Percentiles rank a stretch among this genome's conserved stretches.
These are phyloP conservation scores for Blastobotrys arbuscula DNA, from an alignment of 1,139 yeast species.

Conservation along the genomic window DNA sequence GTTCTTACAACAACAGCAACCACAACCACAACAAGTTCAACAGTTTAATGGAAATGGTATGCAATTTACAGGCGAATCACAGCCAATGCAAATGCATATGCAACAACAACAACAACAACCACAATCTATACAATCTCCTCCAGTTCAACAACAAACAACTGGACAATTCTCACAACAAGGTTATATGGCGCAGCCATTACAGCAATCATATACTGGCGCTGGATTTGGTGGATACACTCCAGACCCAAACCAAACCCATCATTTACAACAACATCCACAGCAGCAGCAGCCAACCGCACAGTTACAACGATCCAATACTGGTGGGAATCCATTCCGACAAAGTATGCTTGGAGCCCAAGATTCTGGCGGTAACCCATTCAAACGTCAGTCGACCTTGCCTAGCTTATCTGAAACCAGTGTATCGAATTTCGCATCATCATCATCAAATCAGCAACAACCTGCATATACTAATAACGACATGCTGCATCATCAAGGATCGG, in stretches of 20 bases:
- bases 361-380: conserved; percentile 25
- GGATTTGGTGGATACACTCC: conserved; percentile 52
- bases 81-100: conserved; percentile 7
- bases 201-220: conserved; percentile 41
- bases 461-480: conserved; percentile 13
- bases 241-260: conserved; percentile 23
- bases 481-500: not conserved
- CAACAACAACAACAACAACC: conserved; percentile 17
- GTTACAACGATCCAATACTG: conserved; percentile 25
- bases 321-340: conserved; percentile 30
- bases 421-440: conserved; percentile 14
- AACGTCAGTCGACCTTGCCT: conserved; percentile 22
- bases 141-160: conserved; percentile 15
- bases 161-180: conserved; percentile 15
- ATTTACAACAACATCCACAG: conserved; percentile 15
- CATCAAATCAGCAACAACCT: conserved; percentile 11
- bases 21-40: conserved; percentile 17
- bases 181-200: conserved; percentile 15
- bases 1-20: conserved; percentile 16
- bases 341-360: conserved; percentile 13
- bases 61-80: too few relatives aligned
- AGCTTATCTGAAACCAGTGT: conserved; percentile 11
- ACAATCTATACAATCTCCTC: too few relatives aligned
- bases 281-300: conserved; percentile 17
- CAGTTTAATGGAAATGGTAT: conserved; percentile 10